A percentile compares a stretch with the other conserved stretches of the same genome.
Conservation (phyloP, 2,329 filamentous ascomycete species). For the Fusarium austroafricanum region DNA sequence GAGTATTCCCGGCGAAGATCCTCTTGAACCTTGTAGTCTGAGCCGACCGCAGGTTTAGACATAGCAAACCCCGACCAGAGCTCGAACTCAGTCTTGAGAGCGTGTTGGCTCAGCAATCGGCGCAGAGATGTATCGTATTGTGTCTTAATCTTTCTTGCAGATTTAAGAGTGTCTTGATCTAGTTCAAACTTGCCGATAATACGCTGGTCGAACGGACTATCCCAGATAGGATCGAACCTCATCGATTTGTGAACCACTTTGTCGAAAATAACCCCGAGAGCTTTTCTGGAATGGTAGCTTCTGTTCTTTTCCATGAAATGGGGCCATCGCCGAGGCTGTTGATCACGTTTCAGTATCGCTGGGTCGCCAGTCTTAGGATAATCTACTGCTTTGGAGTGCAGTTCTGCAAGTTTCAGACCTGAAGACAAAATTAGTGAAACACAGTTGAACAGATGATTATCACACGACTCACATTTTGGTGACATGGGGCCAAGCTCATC, state of each 20-base stretch:
- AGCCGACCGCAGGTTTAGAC: slow-evolving; percentile 75
- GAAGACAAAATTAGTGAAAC: neutral
- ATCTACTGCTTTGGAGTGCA: slow-evolving; percentile 94
- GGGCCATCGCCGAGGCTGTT: slow-evolving; percentile 76
- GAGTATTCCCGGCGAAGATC: slow-evolving; percentile 77
- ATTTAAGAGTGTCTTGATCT: slow-evolving; percentile 64
- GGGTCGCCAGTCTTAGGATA: slow-evolving; percentile 90
- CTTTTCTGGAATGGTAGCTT: slow-evolving; percentile 74
- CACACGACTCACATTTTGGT: slow-evolving; percentile 67
- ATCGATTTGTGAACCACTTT: slow-evolving; percentile 67
- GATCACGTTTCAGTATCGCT: slow-evolving; percentile 71
- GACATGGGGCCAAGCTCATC: slow-evolving; percentile 77
- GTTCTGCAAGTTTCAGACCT: slow-evolving; percentile 76
- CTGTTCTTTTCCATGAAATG: slow-evolving; percentile 86
- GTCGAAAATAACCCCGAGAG: slow-evolving; percentile 87
- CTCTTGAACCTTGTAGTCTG: slow-evolving; percentile 89
- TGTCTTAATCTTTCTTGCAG: slow-evolving; percentile 74
- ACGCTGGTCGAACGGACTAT: slow-evolving; percentile 78
- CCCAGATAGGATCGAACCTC: slow-evolving; percentile 79
- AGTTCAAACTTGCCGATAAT: slow-evolving; percentile 74
- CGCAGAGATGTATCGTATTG: slow-evolving; percentile 82
- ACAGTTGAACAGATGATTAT: neutral
- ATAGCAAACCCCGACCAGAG: slow-evolving; percentile 89
- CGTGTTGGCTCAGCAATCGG: slow-evolving; percentile 86
- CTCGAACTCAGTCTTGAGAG: slow-evolving; percentile 89